Evolutionary conservation across 768 basidiomycete genomes (phyloP), one percentile per base, ranked within the genome.

Genomic region (Russula sp.): DNA sequence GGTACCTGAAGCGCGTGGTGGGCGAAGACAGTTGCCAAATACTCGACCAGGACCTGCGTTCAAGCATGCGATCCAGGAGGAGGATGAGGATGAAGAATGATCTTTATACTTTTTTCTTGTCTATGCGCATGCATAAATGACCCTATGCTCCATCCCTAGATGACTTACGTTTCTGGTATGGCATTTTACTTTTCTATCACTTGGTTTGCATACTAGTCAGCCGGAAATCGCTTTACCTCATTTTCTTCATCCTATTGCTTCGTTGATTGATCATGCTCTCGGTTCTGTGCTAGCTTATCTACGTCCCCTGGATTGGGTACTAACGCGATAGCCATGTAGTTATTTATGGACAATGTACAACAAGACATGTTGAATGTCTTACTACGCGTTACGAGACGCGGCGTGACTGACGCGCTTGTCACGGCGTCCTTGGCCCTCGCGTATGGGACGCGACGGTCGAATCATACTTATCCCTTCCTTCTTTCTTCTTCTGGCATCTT

Each of bases 21-120:
- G 83, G 35, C 77, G 90, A 66, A 77, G 90, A 63, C 87, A 89
- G 69, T 75, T 93, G 13, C 89, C 90, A 29, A 71, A 77, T 52
- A 77, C 74, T 29, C 75, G 82, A n/a, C 47, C 58, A 13, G 89
- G 88, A 1, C 83, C 82, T 53, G 84, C 88, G 9, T 89, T 89
- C 67, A 75, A 69, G 67, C 82, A 85, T 65, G 73, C 87, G 5
- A 91, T 90, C 58, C 87, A 90, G 71, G 90, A 92, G 70, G 90
- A 91, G 70, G 90, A 93, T 66, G 90, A 92, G 71, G 90, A 79
- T 22, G 90, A 91, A 59, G 67, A 61, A 42, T 61, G 36, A 64
- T 48, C 14, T 43, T 18, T 3, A 35, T 16, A 16, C 29, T 34
- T 50, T 22, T 57, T 51, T 59, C 2, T 42, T 16, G 52, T 58